These are phyloP conservation scores for Claviceps spartinae DNA, from an alignment of 2,329 filamentous ascomycete species.

Conservation along the genomic window DNA sequence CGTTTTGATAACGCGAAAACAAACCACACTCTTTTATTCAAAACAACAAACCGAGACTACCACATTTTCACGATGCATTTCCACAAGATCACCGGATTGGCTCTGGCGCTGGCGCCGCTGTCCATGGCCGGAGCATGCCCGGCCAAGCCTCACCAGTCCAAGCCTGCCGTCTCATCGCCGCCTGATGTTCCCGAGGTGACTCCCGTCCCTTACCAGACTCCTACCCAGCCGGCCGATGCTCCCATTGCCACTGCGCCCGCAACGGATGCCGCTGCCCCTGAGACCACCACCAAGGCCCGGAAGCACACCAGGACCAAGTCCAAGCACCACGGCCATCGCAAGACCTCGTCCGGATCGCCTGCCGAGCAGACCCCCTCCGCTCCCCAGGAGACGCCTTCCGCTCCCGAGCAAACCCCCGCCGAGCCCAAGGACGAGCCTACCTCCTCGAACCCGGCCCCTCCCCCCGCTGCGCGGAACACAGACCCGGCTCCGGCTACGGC, in stretches of 20 bases:
- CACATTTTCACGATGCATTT: conserved; percentile 11
- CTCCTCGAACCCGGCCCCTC: no score
- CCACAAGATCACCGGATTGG: conserved; percentile 11
- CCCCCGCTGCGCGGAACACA: no score
- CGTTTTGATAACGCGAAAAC: not conserved
- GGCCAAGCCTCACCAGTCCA: not conserved
- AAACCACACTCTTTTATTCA: not conserved
- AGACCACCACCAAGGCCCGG: not conserved
- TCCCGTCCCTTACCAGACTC: no score
- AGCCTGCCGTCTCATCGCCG: no score
- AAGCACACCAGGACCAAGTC: not conserved
- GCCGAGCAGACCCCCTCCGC: no score
- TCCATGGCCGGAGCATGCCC: not conserved
- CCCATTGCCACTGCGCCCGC: not conserved
- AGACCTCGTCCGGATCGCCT: no score
- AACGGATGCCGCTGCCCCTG: not conserved
- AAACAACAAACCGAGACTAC: not conserved
- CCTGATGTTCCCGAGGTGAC: no score
- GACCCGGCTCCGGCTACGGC: not conserved
- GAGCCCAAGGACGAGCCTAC: not conserved
- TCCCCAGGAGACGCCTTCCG: no score
- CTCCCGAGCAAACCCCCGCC: no score
- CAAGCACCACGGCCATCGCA: not conserved
- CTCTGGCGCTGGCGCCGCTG: not conserved
- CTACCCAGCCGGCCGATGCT: no score